Evolutionary conservation across 1,284 basidiomycete species (phyloP).

Genomic region (Rugosomyces carneus): DNA sequence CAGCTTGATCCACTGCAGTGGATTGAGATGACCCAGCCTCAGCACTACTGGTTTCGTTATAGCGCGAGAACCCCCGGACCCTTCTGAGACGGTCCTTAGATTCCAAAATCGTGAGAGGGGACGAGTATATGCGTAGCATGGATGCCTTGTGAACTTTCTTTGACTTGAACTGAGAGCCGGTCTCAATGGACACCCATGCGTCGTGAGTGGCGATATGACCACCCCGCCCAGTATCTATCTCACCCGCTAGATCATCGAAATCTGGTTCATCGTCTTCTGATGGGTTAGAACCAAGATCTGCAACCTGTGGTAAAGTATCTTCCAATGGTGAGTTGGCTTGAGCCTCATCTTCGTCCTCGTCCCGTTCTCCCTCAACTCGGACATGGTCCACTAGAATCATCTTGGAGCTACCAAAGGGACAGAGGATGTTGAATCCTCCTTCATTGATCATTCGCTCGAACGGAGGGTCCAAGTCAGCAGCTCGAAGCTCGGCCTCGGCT

Average conservation of each 20-base stretch:
- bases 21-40: neutral
- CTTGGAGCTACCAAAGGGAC: slow-evolving; percentile 9
- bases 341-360: slow-evolving; percentile 12
- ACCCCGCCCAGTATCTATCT: neutral
- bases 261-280: neutral
- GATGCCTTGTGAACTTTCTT: slow-evolving; percentile 1
- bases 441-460: slow-evolving; percentile 4
- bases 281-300: neutral
- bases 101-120: neutral
- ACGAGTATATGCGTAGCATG: neutral
- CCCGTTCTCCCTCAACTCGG: slow-evolving; percentile 5
- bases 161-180: neutral
- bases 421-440: slow-evolving; percentile 7
- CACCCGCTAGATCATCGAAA: neutral
- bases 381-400: slow-evolving; percentile 13
- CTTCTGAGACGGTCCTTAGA: slow-evolving; percentile 1
- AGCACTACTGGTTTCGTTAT: neutral
- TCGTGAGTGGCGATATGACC: too few species aligned
- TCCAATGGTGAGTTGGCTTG: slow-evolving; percentile 6
- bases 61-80: neutral
- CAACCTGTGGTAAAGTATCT: neutral
- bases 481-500: neutral
- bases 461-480: neutral
- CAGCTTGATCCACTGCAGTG: neutral
- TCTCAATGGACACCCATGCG: neutral